These are phyloP conservation scores for Thinopyrum obtusiflorum DNA, from an alignment of 202 grass and related monocot species.

Conservation along the genomic window DNA sequence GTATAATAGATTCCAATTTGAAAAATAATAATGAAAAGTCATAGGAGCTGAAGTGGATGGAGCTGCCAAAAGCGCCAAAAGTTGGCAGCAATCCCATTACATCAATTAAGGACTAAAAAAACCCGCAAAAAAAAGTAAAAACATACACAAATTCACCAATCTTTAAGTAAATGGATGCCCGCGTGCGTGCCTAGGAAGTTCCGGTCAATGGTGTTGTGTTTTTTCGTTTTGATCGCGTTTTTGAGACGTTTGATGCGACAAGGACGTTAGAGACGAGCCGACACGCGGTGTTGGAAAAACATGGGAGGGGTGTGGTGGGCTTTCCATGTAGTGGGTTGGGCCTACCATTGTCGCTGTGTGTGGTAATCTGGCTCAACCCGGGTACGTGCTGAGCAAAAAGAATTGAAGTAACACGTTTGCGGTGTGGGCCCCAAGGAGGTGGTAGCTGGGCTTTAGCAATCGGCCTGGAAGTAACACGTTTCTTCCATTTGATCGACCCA, in stretches of 20 bases:
- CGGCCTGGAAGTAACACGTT: not conserved
- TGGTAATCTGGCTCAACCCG: not conserved
- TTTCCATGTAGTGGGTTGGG: not conserved
- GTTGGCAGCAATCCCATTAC: no score
- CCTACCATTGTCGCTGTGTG: not conserved
- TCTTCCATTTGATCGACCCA: not conserved
- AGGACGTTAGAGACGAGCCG: not conserved
- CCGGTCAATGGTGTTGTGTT: not conserved
- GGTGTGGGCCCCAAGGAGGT: not conserved
- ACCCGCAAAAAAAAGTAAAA: no score
- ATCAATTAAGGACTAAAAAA: no score
- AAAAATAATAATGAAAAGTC: no score
- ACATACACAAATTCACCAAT: no score
- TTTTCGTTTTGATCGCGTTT: not conserved
- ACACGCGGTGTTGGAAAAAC: not conserved
- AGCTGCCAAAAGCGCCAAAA: no score
- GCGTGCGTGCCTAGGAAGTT: no score
- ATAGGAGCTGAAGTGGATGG: no score
- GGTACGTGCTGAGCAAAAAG: not conserved
- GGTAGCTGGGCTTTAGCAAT: not conserved
- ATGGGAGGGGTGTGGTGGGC: not conserved
- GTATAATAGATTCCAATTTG: no score
- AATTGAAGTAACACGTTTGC: not conserved
- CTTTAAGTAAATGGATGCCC: no score
- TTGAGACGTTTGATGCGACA: not conserved